phyloP scores from a whole-genome alignment of 441 rosid genomes.

The Hura crepitans region DNA sequence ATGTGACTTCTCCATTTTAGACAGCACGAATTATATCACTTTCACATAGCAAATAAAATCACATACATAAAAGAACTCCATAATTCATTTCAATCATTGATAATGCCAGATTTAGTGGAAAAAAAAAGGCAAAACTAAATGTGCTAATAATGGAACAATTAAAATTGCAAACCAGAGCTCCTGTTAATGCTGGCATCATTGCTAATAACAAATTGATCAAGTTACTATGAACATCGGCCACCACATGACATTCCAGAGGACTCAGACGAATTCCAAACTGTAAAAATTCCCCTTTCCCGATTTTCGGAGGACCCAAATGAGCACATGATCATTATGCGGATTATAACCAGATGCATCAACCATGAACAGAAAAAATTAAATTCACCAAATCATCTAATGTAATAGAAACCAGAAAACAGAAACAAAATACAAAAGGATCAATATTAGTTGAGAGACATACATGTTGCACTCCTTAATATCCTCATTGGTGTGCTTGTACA shows the following conservation, averaged over 20 bases:
- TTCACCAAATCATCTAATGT: not conserved
- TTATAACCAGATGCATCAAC: not conserved
- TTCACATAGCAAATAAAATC: not conserved
- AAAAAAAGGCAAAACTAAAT: not conserved
- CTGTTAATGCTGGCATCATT: not conserved
- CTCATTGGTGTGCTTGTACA: conserved; percentile 91
- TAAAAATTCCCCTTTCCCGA: not conserved
- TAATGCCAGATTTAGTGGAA: not conserved
- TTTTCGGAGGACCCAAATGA: not conserved
- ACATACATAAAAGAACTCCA: not conserved
- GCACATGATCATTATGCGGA: not conserved
- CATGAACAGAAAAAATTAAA: not conserved
- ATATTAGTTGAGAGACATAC: conserved; percentile 34
- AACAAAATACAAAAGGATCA: not conserved
- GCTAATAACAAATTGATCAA: not conserved
- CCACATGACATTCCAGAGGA: not conserved
- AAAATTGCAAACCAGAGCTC: not conserved
- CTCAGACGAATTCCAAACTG: no score
- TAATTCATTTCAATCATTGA: not conserved
- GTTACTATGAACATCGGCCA: not conserved
- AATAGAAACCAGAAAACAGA: not conserved
- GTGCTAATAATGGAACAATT: not conserved
- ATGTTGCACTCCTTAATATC: conserved; percentile 98
- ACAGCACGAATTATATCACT: not conserved
- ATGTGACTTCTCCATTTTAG: not conserved